Base-by-base conservation (phyloP, 306 rosid genomes). In the Styphnolobium japonicum region DNA sequence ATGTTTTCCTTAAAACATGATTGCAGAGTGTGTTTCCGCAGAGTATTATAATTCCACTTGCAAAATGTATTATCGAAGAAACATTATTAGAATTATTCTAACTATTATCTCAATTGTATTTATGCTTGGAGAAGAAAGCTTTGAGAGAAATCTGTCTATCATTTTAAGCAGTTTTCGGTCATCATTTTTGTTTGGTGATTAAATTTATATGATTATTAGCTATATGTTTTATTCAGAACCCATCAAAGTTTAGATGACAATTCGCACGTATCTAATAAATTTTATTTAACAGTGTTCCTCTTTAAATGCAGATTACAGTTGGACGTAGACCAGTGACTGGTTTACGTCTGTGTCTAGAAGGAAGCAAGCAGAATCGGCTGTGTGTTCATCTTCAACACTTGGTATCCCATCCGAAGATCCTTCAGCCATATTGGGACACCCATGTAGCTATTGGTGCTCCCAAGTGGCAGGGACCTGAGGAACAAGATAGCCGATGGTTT, bases 401-500 rank as follows among this genome's bases (percentile, higher is more conserved):
- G 29, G 86, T 67, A 45, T 86, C 92, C 18, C 93, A 91, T 69
- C 98, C 98, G 18, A 93, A 91, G 88, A 90, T 91, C 70, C 92
- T 90, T 69, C 84, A 67, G 58, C 92, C 90, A 6, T 84, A 87
- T 78, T 92, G 97, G 97, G 97, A 89, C 60, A 72, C 86, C 57
- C 91, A 92, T 39, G 80, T 92, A 51, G 87, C 94, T 73, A 92
- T 92, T 6, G 97, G 97, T 57, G 93, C 97, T 75, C 96, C 97
- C 60, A 92, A 89, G 86, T 92, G 96, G 97, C 91, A 80, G 61
- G 94, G 96, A 58, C 96, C 97, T 0, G 96, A 92, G 80, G 96
- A 92, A 78, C 97, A 92, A 86, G 97, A 92, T 70, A 92, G 97
- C 85, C 85, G 96, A 45, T 92, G 97, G 97, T 92, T 92, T 8